Evolutionary conservation across 768 basidiomycete genomes (phyloP).

Genomic region (Tulasnella sp.): DNA sequence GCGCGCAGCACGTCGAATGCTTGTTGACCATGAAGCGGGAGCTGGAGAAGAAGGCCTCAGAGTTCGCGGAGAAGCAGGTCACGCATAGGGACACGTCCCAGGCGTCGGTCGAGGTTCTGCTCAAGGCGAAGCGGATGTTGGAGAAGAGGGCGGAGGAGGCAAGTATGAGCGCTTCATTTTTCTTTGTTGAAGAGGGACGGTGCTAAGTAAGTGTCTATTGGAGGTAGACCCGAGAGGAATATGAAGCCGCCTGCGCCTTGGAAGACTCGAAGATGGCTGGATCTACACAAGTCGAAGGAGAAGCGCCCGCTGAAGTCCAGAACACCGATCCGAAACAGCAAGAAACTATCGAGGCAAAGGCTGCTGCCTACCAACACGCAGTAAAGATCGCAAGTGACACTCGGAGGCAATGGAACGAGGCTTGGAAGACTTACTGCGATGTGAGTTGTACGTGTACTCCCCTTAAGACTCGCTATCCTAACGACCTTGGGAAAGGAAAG

Average conservation of each 20-base stretch:
- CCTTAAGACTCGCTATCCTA: background rate
- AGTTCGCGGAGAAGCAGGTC: constrained; percentile 53
- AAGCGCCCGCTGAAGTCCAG: no score
- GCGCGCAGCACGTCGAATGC: constrained; percentile 56
- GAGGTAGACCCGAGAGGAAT: no score
- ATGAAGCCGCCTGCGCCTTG: no score
- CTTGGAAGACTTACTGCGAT: constrained; percentile 93
- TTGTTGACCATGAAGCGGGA: constrained; percentile 64
- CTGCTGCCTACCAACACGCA: constrained; percentile 82
- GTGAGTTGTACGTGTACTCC: constrained; percentile 22
- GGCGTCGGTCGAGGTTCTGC: constrained; percentile 72
- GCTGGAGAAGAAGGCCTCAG: constrained; percentile 56
- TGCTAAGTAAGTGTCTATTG: no score
- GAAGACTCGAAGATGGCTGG: no score
- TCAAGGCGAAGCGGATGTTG: constrained; percentile 78
- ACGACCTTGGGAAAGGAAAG: constrained; percentile 35
- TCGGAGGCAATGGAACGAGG: constrained; percentile 73
- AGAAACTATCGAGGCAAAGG: constrained; percentile 80
- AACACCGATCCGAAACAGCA: no score
- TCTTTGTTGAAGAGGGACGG: no score
- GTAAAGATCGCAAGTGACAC: constrained; percentile 69
- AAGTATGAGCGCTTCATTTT: background rate
- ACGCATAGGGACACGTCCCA: constrained; percentile 67
- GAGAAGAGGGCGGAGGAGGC: constrained; percentile 71
- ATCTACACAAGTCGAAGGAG: no score